These are phyloP conservation scores for Penicillium crystallinum DNA, from an alignment of 495 filamentous ascomycete species.

Conservation along the genomic window DNA sequence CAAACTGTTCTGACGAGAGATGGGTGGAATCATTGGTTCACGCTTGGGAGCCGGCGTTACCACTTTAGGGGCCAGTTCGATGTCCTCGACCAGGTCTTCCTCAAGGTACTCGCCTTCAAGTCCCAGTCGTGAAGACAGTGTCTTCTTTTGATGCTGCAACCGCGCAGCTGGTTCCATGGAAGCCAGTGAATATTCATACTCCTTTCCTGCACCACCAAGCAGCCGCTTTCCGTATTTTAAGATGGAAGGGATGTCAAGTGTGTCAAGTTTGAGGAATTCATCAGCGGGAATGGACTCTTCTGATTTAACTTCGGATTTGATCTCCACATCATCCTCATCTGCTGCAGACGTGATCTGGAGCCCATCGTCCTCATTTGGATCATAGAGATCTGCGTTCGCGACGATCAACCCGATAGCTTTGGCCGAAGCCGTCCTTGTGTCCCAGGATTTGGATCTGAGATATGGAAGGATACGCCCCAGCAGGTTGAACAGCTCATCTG, in stretches of 20 bases:
- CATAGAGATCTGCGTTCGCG: constrained; percentile 78
- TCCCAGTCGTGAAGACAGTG: constrained; percentile 73
- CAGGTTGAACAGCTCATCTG: constrained; percentile 94
- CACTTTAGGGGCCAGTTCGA: constrained; percentile 48
- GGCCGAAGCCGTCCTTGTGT: constrained; percentile 84
- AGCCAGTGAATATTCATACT: constrained; percentile 77
- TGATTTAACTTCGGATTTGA: constrained; percentile 41
- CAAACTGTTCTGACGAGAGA: constrained; percentile 44
- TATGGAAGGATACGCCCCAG: constrained; percentile 94
- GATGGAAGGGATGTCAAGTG: constrained; percentile 72
- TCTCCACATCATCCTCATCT: constrained; percentile 40
- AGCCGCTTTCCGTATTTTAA: constrained; percentile 76
- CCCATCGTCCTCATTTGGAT: constrained; percentile 72
- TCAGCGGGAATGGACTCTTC: constrained; percentile 30
- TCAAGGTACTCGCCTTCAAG: constrained; percentile 81
- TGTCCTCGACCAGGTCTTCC: constrained; percentile 67
- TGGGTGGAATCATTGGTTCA: constrained; percentile 30
- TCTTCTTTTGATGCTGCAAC: constrained; percentile 83
- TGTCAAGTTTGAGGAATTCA: constrained; percentile 63
- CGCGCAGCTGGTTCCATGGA: constrained; percentile 73
- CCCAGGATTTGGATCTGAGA: constrained; percentile 88
- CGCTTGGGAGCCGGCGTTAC: constrained; percentile 42
- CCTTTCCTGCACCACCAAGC: constrained; percentile 74
- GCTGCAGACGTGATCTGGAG: constrained; percentile 49
- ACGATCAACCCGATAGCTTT: constrained; percentile 91